phyloP scores from a whole-genome alignment of 768 basidiomycete species.

The Leccinum truebloodii region DNA sequence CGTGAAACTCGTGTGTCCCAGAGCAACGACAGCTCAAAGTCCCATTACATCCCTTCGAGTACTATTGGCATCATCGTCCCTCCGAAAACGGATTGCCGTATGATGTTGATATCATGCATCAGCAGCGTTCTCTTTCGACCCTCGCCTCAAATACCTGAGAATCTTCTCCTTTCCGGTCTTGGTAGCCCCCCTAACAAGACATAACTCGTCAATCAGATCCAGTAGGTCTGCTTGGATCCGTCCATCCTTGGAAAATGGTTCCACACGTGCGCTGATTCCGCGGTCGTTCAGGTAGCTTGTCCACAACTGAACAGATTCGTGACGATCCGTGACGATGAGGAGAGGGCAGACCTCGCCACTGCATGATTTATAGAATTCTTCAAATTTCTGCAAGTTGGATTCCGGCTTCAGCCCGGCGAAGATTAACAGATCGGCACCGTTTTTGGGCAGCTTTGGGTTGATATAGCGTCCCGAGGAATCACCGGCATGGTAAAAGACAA shows the following conservation, averaged over 20 bases:
- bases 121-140: slow-evolving; percentile 6
- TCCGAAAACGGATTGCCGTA: background rate
- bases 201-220: slow-evolving; percentile 22
- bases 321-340: slow-evolving; percentile 20
- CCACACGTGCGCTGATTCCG: slow-evolving; percentile 20
- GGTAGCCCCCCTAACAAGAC: slow-evolving; percentile 25
- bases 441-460: slow-evolving; percentile 21
- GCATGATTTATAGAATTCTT: slow-evolving; percentile 18
- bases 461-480: slow-evolving; percentile 18
- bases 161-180: slow-evolving; percentile 17
- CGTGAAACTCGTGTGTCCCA: no score
- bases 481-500: slow-evolving; percentile 23
- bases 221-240: slow-evolving; percentile 5
- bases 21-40: background rate
- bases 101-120: background rate
- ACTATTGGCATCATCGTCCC: background rate
- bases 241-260: slow-evolving; percentile 1
- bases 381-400: slow-evolving; percentile 11
- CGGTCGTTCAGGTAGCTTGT: slow-evolving; percentile 2
- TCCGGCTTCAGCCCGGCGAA: slow-evolving; percentile 18
- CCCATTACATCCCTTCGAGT: background rate
- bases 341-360: slow-evolving; percentile 28
- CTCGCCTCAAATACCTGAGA: slow-evolving; percentile 19
- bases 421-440: slow-evolving; percentile 27
- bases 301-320: slow-evolving; percentile 12